Conservation (phyloP, 305 asterid species). For the Petunia hybrid region DNA sequence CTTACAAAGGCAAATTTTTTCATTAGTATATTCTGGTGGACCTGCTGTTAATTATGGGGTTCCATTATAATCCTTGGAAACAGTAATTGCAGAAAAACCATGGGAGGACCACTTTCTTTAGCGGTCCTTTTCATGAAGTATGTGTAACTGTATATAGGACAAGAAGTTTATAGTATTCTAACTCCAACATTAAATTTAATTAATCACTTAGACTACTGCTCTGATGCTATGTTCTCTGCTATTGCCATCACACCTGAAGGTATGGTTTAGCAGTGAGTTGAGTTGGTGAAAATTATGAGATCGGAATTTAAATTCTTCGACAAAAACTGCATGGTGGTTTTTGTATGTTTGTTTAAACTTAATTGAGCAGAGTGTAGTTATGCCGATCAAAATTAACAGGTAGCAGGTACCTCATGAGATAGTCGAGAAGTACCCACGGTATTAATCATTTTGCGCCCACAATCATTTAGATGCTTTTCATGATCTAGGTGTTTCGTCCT, state of each 20-base stretch:
- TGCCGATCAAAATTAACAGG: too few relatives aligned
- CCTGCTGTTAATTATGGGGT: slow-evolving; percentile 30
- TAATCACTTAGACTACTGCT: slow-evolving; percentile 24
- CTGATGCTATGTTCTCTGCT: slow-evolving; percentile 7
- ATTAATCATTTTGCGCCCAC: not conserved
- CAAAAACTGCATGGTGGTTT: too few relatives aligned
- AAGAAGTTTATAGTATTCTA: not conserved
- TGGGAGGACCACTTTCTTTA: slow-evolving; percentile 30
- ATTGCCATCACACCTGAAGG: too few relatives aligned
- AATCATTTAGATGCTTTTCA: not conserved
- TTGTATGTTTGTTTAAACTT: too few relatives aligned
- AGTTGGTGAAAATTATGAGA: too few relatives aligned
- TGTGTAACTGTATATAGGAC: slow-evolving; percentile 11
- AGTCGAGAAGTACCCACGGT: too few relatives aligned
- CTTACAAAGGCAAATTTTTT: not conserved
- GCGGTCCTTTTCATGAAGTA: slow-evolving; percentile 32
- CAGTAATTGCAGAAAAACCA: slow-evolving; percentile 24
- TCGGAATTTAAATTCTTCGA: too few relatives aligned
- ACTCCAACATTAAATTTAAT: not conserved
- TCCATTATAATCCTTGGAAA: slow-evolving; percentile 30
- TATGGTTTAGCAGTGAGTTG: too few relatives aligned
- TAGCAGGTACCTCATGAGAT: too few relatives aligned
- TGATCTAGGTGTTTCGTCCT: not conserved
- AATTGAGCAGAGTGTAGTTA: too few relatives aligned
- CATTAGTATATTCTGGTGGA: slow-evolving; percentile 36